Conservation (phyloP, 352 stramenopile genomes). For the Phytophthora pluvialis region DNA sequence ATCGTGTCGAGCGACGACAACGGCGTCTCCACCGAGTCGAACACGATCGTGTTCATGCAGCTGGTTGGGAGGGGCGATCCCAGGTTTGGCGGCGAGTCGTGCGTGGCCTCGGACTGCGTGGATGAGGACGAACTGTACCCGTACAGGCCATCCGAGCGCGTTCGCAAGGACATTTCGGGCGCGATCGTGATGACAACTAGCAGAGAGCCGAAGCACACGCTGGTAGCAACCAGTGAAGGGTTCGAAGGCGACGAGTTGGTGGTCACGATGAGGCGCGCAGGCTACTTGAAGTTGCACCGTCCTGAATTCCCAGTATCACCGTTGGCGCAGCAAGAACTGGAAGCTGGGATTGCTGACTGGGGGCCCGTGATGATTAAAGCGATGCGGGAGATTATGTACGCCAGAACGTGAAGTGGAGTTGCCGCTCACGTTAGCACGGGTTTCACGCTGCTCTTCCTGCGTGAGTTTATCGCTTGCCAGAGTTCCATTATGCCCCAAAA, state of each 20-base stretch:
- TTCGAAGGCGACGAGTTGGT: constrained; percentile 3
- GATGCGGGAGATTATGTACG: constrained; percentile 34
- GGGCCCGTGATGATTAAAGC: constrained; percentile 37
- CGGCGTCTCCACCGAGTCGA: constrained; percentile 33
- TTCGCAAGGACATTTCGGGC: constrained; percentile 46
- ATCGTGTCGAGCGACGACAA: constrained; percentile 29
- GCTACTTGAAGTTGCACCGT: constrained; percentile 23
- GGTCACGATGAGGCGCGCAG: constrained; percentile 27
- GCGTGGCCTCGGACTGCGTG: constrained; percentile 35
- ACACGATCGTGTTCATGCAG: constrained; percentile 32
- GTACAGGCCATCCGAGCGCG: constrained; percentile 17
- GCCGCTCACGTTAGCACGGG: too few relatives aligned
- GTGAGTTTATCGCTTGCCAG: too few relatives aligned
- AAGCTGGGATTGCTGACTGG: constrained; percentile 30
- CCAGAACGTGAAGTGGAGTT: not conserved
- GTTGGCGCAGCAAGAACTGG: constrained; percentile 20
- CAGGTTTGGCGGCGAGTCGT: constrained; percentile 22
- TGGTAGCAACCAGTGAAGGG: not conserved
- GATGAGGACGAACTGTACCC: constrained; percentile 38
- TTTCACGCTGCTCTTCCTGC: too few relatives aligned
- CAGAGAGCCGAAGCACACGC: not conserved
- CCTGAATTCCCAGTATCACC: constrained; percentile 20
- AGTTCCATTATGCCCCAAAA: too few relatives aligned
- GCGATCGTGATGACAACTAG: constrained; percentile 31
- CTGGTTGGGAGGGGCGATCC: constrained; percentile 19